phyloP scores from a whole-genome alignment of 352 stramenopile species.

The Phytophthora melonis region DNA sequence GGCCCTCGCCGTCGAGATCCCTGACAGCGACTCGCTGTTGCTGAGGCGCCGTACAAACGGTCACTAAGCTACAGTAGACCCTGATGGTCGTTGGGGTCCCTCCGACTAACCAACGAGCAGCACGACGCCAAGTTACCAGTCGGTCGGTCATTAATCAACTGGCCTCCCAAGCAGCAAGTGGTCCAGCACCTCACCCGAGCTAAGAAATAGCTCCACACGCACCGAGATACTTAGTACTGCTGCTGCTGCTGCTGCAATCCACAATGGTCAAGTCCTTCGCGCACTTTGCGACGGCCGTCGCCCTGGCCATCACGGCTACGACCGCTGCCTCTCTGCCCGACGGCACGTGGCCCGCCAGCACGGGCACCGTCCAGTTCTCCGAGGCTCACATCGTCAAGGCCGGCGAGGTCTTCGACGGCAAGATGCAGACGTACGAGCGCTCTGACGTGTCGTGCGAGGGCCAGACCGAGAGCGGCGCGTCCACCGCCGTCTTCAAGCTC shows the following conservation, averaged over 20 bases:
- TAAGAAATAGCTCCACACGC: no score
- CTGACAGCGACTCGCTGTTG: no score
- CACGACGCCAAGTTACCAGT: background rate
- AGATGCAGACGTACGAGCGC: conserved; percentile 12
- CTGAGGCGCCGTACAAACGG: conserved; percentile 10
- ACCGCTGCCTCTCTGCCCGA: conserved; percentile 20
- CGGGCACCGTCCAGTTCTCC: conserved; percentile 16
- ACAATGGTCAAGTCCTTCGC: conserved; percentile 23
- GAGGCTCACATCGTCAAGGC: conserved; percentile 42
- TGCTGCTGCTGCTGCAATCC: background rate
- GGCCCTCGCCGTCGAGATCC: conserved; percentile 8
- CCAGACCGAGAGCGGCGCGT: background rate
- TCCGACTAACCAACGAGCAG: background rate
- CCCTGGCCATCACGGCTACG: conserved; percentile 11
- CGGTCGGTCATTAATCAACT: no score
- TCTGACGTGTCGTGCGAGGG: background rate
- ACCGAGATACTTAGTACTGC: no score
- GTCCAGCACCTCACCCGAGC: no score
- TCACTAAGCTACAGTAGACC: background rate
- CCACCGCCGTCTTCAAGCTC: background rate
- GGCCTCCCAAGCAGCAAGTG: background rate
- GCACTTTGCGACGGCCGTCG: background rate
- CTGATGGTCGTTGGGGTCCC: background rate
- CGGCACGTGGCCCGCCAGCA: conserved; percentile 26
- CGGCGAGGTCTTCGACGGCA: conserved; percentile 32